Evolutionary conservation across 192 early-diverging fungal species (phyloP), one percentile per base, ranked within the genome.

Genomic region (Umbelopsis vinacea): DNA sequence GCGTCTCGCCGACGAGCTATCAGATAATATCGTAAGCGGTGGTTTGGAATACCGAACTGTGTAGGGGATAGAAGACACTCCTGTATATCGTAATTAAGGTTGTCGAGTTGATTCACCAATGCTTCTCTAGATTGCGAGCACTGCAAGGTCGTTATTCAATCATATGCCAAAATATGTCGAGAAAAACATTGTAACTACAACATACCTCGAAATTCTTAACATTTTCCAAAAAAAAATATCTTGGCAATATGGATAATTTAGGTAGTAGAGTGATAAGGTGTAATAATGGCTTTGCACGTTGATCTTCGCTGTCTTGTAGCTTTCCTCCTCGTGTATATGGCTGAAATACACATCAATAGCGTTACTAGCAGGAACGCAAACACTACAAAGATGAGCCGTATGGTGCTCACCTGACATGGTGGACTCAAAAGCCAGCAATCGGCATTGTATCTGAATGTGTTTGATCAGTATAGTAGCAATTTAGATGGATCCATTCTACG

Each of bases 371-470:
- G 6, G 0, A 70, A 75, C 74, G 23, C 75, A 0, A 0, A 55
- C 3, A 1, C 2, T 29, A 66, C 15, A 1, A 5, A 38, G 40
- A 23, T 12, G 4, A 53, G 40, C 6, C 6, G 5, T 43, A 8
- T 50, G 4, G n/a, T 10, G 7, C 10, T 52, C 77, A 89, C 87
- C 80, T 98, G 96, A 70, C 96, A 98, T 0, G 96, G 96, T 29
- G 96, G 96, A 68, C 92, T 93, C 57, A 96, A 83, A 10, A 98
- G 82, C 96, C 96, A 97, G 57, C 90, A 90, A 74, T 92, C 86
- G 1, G 92, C 92, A 11, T 87, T 72, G 71, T 90, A 85, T 79
- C 80, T 87, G 74, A 12, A 23, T 29, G 10, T 8, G n/a, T 10
- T 4, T 5, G 6, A 22, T 46, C 38, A 24, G 26, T 26, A 46